Evolutionary conservation across 805 yeast species (phyloP), one percentile per base, ranked within the genome.

Genomic region (Hemisphaericaspora nanyangensis): DNA sequence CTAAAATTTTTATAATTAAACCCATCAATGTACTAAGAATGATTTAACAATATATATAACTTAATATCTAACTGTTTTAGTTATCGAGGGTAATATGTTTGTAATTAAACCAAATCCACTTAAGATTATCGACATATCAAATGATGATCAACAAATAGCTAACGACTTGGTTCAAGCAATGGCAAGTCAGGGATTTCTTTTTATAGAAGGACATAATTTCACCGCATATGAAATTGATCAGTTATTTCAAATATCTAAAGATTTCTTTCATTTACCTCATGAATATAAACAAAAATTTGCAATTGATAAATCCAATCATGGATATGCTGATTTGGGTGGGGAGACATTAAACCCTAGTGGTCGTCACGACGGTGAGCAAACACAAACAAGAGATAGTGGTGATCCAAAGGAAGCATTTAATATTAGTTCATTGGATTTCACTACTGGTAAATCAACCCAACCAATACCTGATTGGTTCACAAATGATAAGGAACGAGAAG

Each of bases 371-470:
- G n/a, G n/a, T n/a, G 40, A 52, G 16, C 66, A 61, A 31, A 58
- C 55, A 35, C n/a, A n/a, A n/a, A n/a, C n/a, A n/a, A n/a, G n/a
- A n/a, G 11, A 8, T 8, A 48, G 49, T 31, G 82, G 82, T 5
- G 85, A 80, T 54, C 82, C 80, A 28, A 80, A 80, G 49, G 84
- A 80, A 54, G 86, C 84, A 1, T 77, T 81, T 62, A 85, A 86
- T 52, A 77, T 85, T 55, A 77, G 82, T 31, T 55, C 63, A 15
- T 65, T 82, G 49, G 60, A 79, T 47, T 70, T 78, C 42, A 42
- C 48, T 18, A 70, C 74, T 7, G 88, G 86, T 1, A 38, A 39
- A 10, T 46, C 61, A 3, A 28, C 48, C 2, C 47, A 67, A 22
- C 57, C 58, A 3, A 56, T 82, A 20, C 93, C 90, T 2, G 66